phyloP scores from a whole-genome alignment of 2,329 filamentous ascomycete genomes.

The Exophiala calicioides region DNA sequence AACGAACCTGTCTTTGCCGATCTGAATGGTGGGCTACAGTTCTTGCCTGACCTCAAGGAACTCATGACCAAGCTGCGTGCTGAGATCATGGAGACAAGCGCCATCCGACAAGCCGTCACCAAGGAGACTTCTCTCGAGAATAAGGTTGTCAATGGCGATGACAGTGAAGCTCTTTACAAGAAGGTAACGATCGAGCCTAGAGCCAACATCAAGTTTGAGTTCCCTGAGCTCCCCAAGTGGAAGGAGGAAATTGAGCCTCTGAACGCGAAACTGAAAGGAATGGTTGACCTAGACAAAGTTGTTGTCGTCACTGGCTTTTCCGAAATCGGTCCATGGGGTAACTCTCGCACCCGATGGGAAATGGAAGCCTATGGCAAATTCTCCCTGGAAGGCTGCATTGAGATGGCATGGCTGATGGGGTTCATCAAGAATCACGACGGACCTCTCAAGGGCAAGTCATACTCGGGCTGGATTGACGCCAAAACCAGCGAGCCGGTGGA shows the following conservation, averaged over 20 bases:
- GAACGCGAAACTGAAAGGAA: constrained; percentile 85
- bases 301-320: constrained; percentile 97
- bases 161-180: constrained; percentile 89
- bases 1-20: constrained; percentile 94
- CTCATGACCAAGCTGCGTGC: constrained; percentile 91
- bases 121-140: constrained; percentile 97
- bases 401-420: constrained; percentile 99
- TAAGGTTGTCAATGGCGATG: constrained; percentile 93
- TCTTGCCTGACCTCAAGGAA: constrained; percentile 92
- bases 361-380: constrained; percentile 98
- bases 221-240: constrained; percentile 89
- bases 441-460: constrained; percentile 89
- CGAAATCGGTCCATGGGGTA: constrained; percentile 98
- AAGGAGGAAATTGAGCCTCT: constrained; percentile 85
- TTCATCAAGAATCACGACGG: constrained; percentile 99
- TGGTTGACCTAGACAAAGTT: constrained; percentile 98
- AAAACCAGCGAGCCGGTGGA: constrained; percentile 95
- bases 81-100: constrained; percentile 91
- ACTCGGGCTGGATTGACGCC: constrained; percentile 91
- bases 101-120: constrained; percentile 87
- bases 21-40: constrained; percentile 95
- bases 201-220: constrained; percentile 97
- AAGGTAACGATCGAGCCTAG: constrained; percentile 90
- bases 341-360: constrained; percentile 96
- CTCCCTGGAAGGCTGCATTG: constrained; percentile 94